A percentile compares a stretch with the other conserved stretches of the same genome.
Conservation (phyloP, 805 yeast species). For the Komagataella pastoris region DNA sequence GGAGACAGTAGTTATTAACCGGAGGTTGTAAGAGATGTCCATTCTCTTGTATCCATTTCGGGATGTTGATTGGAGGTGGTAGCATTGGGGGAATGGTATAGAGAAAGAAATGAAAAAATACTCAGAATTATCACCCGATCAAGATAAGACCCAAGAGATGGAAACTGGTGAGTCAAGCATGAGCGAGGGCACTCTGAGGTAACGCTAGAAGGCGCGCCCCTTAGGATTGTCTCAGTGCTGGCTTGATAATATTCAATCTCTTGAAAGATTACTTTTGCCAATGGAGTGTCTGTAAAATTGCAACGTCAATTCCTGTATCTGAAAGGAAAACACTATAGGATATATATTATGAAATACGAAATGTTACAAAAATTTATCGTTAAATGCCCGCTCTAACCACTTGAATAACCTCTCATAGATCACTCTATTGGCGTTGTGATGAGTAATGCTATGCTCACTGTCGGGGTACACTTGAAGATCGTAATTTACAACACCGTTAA, state of each 20-base stretch:
- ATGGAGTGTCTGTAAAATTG: background rate
- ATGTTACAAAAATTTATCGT: background rate
- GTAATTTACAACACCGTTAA: slow-evolving; percentile 45
- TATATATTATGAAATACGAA: background rate
- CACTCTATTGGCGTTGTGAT: slow-evolving; percentile 66
- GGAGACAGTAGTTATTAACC: slow-evolving; percentile 81
- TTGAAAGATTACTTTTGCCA: too few relatives aligned
- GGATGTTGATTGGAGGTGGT: slow-evolving; percentile 60
- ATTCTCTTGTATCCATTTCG: slow-evolving; percentile 73
- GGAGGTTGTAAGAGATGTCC: slow-evolving; percentile 75
- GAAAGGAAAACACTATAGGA: background rate
- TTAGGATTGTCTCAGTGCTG: too few relatives aligned
- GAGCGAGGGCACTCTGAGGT: background rate
- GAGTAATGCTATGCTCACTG: slow-evolving; percentile 72
- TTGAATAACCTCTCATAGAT: slow-evolving; percentile 56
- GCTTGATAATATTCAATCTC: too few relatives aligned
- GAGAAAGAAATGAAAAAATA: background rate
- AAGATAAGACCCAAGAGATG: background rate
- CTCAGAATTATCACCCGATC: background rate
- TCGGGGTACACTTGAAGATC: slow-evolving; percentile 90
- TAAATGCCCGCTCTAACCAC: slow-evolving; percentile 34
- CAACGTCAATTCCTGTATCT: background rate
- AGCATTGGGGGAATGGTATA: slow-evolving; percentile 24
- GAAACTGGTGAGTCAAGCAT: background rate
- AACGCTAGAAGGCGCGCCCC: too few relatives aligned